Evolutionary conservation across 2,329 filamentous ascomycete genomes (phyloP).

Genomic region (Allantophomopsis cytisporea): DNA sequence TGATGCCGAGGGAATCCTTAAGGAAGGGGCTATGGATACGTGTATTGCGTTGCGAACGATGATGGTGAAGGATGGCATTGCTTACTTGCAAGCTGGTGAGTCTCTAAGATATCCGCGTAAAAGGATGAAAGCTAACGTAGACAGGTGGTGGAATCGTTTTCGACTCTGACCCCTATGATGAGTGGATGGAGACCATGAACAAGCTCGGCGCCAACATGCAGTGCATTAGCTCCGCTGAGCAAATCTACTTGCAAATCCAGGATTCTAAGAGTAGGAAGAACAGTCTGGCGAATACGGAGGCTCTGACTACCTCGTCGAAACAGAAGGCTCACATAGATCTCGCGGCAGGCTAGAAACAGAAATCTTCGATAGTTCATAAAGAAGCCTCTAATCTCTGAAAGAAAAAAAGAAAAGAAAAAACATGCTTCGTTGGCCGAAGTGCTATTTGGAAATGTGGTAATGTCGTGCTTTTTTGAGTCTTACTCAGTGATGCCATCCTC

Average conservation of each 20-base stretch:
- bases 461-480: not conserved
- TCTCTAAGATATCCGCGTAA: constrained; percentile 2
- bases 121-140: not conserved
- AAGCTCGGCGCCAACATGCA: constrained; percentile 85
- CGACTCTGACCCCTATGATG: constrained; percentile 81
- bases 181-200: constrained; percentile 95
- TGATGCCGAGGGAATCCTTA: constrained; percentile 41
- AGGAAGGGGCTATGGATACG: constrained; percentile 80
- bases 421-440: too few relatives aligned
- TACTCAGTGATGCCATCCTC: not conserved
- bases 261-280: not conserved
- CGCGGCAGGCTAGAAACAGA: constrained; percentile 5
- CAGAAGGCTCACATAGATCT: constrained; percentile 11
- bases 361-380: constrained; percentile 2
- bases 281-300: too few relatives aligned
- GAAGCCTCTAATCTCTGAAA: not conserved
- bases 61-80: constrained; percentile 63
- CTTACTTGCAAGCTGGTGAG: constrained; percentile 31
- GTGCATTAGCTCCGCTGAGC: constrained; percentile 75
- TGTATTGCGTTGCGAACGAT: constrained; percentile 68
- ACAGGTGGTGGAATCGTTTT: constrained; percentile 40
- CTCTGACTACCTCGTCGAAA: not conserved
- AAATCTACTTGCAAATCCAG: constrained; percentile 21
- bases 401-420: not conserved
- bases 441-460: not conserved